Evolutionary conservation across 305 asterid genomes (phyloP).

Genomic region (Lippia alba): DNA sequence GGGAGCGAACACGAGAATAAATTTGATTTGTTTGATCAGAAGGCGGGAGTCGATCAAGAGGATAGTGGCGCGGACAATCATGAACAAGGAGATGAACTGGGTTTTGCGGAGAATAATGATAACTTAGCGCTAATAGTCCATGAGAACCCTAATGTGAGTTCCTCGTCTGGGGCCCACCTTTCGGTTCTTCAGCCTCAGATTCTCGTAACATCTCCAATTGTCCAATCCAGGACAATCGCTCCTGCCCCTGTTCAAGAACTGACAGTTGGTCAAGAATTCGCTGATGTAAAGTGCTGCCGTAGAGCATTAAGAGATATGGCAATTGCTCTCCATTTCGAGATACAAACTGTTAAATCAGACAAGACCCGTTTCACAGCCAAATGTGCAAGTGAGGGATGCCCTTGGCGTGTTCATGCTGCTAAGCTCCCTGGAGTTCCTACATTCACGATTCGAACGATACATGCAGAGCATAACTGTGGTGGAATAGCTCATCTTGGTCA

Average conservation of each 20-base stretch:
- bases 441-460: slow-evolving; percentile 70
- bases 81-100: slow-evolving; percentile 41
- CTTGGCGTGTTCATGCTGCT: slow-evolving; percentile 80
- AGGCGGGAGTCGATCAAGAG: slow-evolving; percentile 40
- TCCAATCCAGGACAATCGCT: slow-evolving; percentile 49
- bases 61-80: slow-evolving; percentile 35
- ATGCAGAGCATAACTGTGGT: slow-evolving; percentile 61
- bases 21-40: slow-evolving; percentile 42
- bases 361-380: slow-evolving; percentile 81
- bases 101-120: slow-evolving; percentile 42
- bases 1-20: slow-evolving; percentile 46
- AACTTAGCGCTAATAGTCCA: slow-evolving; percentile 49
- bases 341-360: slow-evolving; percentile 77
- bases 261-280: slow-evolving; percentile 71
- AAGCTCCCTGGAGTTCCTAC: slow-evolving; percentile 79
- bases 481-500: slow-evolving; percentile 78
- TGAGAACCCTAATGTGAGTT: slow-evolving; percentile 44
- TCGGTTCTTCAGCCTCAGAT: slow-evolving; percentile 45
- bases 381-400: slow-evolving; percentile 76
- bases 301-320: slow-evolving; percentile 76
- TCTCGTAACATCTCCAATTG: slow-evolving; percentile 51
- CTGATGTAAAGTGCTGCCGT: slow-evolving; percentile 72
- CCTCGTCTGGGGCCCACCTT: slow-evolving; percentile 31
- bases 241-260: slow-evolving; percentile 57
- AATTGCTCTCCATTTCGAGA: slow-evolving; percentile 73